Evolutionary conservation across 441 rosid species (phyloP).

Genomic region (California macrophylla): DNA sequence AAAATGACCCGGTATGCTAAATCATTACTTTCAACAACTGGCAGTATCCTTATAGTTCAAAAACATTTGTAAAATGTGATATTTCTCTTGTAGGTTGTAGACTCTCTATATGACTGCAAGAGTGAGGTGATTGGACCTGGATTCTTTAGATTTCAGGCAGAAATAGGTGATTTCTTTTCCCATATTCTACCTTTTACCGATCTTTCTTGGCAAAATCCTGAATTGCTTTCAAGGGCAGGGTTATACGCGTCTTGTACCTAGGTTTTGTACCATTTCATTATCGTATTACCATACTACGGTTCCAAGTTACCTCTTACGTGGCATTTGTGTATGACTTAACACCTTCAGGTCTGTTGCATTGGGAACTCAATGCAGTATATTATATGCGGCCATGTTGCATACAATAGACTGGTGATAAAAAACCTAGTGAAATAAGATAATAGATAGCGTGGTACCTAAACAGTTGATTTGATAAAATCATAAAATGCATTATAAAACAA

Average conservation of each 20-base stretch:
- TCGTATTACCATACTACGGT: background rate
- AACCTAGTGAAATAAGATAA: background rate
- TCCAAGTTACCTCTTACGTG: background rate
- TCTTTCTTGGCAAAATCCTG: slow-evolving; percentile 2
- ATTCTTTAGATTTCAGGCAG: slow-evolving; percentile 95
- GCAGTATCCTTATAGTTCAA: background rate
- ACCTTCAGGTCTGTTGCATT: background rate
- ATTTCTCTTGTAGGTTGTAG: slow-evolving; percentile 61
- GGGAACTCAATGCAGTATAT: background rate
- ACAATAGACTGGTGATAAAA: background rate
- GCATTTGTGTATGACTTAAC: background rate
- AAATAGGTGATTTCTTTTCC: slow-evolving; percentile 58
- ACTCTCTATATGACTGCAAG: slow-evolving; percentile 93
- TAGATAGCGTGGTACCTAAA: background rate
- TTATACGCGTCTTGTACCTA: background rate
- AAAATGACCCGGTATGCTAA: slow-evolving; percentile 71
- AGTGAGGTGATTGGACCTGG: slow-evolving; percentile 99
- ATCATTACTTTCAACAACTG: slow-evolving; percentile 10
- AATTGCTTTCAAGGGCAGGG: background rate
- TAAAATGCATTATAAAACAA: too few relatives aligned
- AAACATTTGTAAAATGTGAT: slow-evolving; percentile 7
- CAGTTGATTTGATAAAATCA: too few relatives aligned
- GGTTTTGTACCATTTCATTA: background rate
- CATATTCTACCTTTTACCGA: background rate
- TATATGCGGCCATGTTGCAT: too few relatives aligned